These are phyloP conservation scores for Balakata baccata DNA, from an alignment of 345 rosid species.

Conservation along the genomic window DNA sequence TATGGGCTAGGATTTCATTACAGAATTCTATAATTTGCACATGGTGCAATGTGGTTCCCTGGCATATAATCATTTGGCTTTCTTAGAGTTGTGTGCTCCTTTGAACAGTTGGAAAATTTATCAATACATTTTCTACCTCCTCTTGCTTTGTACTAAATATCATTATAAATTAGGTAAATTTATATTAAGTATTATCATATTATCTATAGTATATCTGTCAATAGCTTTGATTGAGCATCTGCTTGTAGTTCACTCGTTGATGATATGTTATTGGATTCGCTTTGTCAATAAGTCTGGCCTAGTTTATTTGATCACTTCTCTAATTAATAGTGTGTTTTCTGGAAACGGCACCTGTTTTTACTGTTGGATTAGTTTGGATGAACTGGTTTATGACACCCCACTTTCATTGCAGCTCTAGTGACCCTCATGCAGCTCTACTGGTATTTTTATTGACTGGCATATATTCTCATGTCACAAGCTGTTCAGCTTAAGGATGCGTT, in stretches of 20 bases:
- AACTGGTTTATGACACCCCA: neutral
- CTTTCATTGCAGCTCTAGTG: slow-evolving; percentile 31
- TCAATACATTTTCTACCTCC: too few species aligned
- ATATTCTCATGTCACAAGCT: neutral
- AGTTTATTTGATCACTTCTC: neutral
- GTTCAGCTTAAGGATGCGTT: neutral
- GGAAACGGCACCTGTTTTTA: neutral
- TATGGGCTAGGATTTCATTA: neutral
- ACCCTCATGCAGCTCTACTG: neutral
- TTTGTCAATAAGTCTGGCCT: too few species aligned
- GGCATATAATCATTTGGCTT: slow-evolving; percentile 1
- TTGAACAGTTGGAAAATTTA: too few species aligned
- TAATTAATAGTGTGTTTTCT: neutral
- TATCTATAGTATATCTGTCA: too few species aligned
- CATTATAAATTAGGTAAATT: too few species aligned
- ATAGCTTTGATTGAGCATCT: too few species aligned
- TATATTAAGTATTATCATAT: too few species aligned
- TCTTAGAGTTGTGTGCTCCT: slow-evolving; percentile 10
- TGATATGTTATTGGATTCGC: too few species aligned
- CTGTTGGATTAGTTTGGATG: neutral
- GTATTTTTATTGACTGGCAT: neutral
- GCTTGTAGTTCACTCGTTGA: too few species aligned
- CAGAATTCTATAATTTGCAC: neutral
- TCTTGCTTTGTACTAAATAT: too few species aligned
- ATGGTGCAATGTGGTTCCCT: neutral